phyloP scores from a whole-genome alignment of 495 filamentous ascomycete species.

The Aspergillus cristatus region DNA sequence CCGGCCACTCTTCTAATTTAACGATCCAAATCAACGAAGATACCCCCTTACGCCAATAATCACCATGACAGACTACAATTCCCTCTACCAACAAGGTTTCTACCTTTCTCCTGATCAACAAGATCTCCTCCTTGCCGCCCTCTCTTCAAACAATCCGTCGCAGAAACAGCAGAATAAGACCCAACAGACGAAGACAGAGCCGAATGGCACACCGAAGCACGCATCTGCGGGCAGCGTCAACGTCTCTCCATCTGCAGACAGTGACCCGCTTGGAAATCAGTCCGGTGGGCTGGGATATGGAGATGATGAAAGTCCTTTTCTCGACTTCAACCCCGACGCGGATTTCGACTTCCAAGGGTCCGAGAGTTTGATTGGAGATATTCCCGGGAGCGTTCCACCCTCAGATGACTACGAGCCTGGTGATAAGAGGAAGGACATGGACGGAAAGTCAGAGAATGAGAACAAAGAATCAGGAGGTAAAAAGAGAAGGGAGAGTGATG shows the following conservation, averaged over 20 bases:
- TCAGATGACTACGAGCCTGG: constrained; percentile 43
- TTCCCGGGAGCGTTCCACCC: constrained; percentile 49
- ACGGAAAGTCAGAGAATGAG: constrained; percentile 57
- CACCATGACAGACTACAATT: constrained; percentile 30
- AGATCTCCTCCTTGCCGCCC: constrained; percentile 75
- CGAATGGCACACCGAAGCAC: constrained; percentile 24
- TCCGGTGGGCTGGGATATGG: constrained; percentile 38
- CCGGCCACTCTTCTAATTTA: constrained; percentile 11
- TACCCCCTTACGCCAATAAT: background rate
- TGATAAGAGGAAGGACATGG: constrained; percentile 75
- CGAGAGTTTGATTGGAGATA: constrained; percentile 64
- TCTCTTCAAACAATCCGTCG: constrained; percentile 63
- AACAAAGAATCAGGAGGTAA: constrained; percentile 66
- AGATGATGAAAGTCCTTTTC: constrained; percentile 65
- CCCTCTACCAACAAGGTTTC: constrained; percentile 35
- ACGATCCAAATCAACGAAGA: background rate
- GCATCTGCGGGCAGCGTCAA: constrained; percentile 24
- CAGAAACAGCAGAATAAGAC: constrained; percentile 21
- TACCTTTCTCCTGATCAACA: constrained; percentile 82
- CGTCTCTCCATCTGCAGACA: constrained; percentile 43
- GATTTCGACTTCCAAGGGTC: constrained; percentile 56
- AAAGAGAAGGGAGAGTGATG: constrained; percentile 68
- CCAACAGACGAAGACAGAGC: constrained; percentile 17
- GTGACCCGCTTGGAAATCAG: constrained; percentile 37
- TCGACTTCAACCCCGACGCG: constrained; percentile 71